phyloP scores from a whole-genome alignment of 1,139 yeast species.

The Geotrichum histeridarum region DNA sequence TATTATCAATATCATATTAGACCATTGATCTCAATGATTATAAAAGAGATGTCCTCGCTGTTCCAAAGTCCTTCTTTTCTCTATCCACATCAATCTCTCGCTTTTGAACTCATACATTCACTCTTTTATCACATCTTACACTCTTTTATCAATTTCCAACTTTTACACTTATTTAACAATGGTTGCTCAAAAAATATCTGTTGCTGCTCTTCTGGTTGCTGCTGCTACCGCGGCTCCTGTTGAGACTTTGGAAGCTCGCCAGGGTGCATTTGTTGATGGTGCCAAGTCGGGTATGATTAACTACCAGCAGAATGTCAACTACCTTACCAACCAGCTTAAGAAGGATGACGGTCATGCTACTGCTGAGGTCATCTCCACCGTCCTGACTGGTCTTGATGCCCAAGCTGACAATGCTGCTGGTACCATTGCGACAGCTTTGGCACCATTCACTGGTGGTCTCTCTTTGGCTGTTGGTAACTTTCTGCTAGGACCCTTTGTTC shows the following conservation, averaged over 20 bases:
- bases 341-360: constrained; percentile 22
- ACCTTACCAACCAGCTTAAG: constrained; percentile 20
- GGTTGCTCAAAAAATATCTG: constrained; percentile 1
- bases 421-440: constrained; percentile 25
- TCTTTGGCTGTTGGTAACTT: constrained; percentile 27
- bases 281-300: constrained; percentile 23
- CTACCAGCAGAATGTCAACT: constrained; percentile 25
- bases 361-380: constrained; percentile 11
- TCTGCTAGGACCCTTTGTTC: constrained; percentile 29
- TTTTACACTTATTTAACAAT: not conserved
- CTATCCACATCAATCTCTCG: not conserved
- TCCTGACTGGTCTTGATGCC: constrained; percentile 16
- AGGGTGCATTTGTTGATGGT: constrained; percentile 12
- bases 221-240: constrained; percentile 4
- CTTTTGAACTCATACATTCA: not conserved
- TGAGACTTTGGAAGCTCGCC: not conserved
- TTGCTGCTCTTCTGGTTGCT: not conserved
- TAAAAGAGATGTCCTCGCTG: too few species aligned
- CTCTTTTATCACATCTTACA: not conserved
- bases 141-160: constrained; percentile 15
- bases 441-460: constrained; percentile 28
- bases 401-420: constrained; percentile 27
- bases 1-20: too few species aligned
- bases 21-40: too few species aligned
- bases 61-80: too few species aligned